phyloP scores from a whole-genome alignment of 257 asterid species.

The Lycium barbarum region DNA sequence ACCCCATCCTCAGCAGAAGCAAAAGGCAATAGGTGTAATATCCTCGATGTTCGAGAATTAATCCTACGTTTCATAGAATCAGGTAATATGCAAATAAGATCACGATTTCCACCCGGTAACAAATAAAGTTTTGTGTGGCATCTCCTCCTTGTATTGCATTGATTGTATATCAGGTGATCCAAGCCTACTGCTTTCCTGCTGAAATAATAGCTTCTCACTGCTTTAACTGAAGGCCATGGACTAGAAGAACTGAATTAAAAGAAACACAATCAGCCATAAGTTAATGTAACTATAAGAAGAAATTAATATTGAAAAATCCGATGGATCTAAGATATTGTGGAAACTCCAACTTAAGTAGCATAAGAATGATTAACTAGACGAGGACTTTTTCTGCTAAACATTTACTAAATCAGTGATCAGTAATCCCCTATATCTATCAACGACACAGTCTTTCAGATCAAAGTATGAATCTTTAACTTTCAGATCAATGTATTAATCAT shows the following conservation, averaged over 20 bases:
- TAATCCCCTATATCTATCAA: background rate
- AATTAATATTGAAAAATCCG: background rate
- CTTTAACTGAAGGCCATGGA: conserved; percentile 58
- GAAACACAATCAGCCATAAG: conserved; percentile 44
- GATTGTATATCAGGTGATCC: conserved; percentile 47
- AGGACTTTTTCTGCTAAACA: background rate
- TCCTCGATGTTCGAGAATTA: conserved; percentile 51
- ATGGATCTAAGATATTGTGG: background rate
- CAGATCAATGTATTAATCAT: background rate
- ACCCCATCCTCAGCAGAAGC: conserved; percentile 94
- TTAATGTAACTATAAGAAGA: background rate
- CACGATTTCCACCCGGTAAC: conserved; percentile 44
- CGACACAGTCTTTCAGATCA: background rate
- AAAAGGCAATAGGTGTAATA: conserved; percentile 52
- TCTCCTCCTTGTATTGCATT: conserved; percentile 58
- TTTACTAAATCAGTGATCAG: background rate
- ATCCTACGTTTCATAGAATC: conserved; percentile 47
- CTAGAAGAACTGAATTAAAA: conserved; percentile 67
- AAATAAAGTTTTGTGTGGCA: conserved; percentile 49
- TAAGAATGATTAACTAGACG: background rate
- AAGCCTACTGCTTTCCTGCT: conserved; percentile 50
- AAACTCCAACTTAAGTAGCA: conserved; percentile 22
- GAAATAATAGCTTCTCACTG: conserved; percentile 45
- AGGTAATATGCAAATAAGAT: conserved; percentile 45
- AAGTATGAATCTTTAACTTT: background rate